phyloP scores from a whole-genome alignment of 768 basidiomycete species.

The Kockovaella imperatae region DNA sequence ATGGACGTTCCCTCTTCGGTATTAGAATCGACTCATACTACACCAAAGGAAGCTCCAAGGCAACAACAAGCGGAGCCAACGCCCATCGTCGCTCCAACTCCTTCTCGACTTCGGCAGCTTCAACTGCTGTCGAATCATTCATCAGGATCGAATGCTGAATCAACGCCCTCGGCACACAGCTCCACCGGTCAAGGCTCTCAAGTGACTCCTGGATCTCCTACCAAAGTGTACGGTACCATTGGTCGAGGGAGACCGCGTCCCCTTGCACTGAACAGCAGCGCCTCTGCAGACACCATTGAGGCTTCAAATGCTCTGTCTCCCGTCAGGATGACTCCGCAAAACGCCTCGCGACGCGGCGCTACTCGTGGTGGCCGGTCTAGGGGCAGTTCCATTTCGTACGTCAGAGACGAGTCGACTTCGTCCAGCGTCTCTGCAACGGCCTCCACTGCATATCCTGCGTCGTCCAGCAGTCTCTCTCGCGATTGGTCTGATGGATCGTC shows the following conservation, averaged over 20 bases:
- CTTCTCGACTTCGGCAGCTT: constrained; percentile 12
- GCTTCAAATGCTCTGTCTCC: constrained; percentile 11
- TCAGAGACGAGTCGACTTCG: constrained; percentile 22
- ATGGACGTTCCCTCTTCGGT: not conserved
- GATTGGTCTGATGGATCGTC: constrained; percentile 14
- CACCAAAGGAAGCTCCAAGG: constrained; percentile 1
- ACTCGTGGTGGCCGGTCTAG: constrained; percentile 13
- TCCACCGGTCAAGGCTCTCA: constrained; percentile 3
- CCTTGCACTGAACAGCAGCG: constrained; percentile 17
- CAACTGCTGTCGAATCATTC: constrained; percentile 14
- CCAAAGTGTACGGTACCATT: constrained; percentile 31
- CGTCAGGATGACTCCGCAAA: constrained; percentile 14
- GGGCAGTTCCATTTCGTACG: constrained; percentile 32
- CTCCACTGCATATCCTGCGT: too few species aligned
- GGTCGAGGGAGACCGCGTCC: constrained; percentile 36
- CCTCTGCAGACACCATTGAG: not conserved
- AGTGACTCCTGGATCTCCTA: constrained; percentile 11
- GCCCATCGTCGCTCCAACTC: constrained; percentile 5
- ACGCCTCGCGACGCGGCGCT: constrained; percentile 6
- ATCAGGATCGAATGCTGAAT: constrained; percentile 7
- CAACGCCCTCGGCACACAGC: constrained; percentile 7
- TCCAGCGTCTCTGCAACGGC: constrained; percentile 8
- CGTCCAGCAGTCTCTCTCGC: too few species aligned
- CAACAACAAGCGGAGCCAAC: not conserved
- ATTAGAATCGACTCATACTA: not conserved